Evolutionary conservation across 2,329 filamentous ascomycete species (phyloP).

Genomic region (Penicillium sp.): DNA sequence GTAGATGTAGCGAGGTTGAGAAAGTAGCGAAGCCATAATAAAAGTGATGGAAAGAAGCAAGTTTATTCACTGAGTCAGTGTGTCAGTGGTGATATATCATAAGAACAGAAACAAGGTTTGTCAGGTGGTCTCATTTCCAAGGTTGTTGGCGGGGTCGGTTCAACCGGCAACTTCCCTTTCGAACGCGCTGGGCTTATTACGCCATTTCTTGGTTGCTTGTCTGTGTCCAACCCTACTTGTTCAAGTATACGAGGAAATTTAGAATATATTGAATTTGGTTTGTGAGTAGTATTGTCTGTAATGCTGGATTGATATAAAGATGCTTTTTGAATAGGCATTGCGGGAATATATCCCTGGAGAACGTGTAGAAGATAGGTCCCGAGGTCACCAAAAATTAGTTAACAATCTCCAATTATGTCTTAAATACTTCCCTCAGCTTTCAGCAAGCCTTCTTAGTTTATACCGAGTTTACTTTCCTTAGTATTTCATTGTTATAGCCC

Average conservation of each 20-base stretch:
- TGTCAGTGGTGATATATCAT: background rate
- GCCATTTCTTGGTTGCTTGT: background rate
- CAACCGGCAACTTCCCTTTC: constrained; percentile 8
- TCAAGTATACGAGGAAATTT: background rate
- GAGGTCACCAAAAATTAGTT: too few species aligned
- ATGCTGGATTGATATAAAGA: background rate
- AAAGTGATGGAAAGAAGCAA: background rate
- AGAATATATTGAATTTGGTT: background rate
- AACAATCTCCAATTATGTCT: background rate
- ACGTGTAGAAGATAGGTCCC: background rate
- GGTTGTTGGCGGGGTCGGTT: constrained; percentile 14
- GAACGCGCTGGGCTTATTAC: background rate
- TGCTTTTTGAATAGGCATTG: background rate
- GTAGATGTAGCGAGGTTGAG: constrained; percentile 38
- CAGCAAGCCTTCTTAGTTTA: too few species aligned
- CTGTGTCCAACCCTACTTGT: background rate
- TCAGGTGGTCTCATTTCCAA: constrained; percentile 5
- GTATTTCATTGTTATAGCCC: background rate
- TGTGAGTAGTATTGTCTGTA: background rate
- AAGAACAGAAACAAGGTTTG: constrained; percentile 1
- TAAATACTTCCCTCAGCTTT: background rate
- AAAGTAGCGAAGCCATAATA: constrained; percentile 16
- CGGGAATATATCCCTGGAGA: background rate
- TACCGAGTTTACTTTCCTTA: too few species aligned
- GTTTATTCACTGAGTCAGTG: background rate